Conservation (phyloP, 768 basidiomycete species). For the Suillus tomentosus region DNA sequence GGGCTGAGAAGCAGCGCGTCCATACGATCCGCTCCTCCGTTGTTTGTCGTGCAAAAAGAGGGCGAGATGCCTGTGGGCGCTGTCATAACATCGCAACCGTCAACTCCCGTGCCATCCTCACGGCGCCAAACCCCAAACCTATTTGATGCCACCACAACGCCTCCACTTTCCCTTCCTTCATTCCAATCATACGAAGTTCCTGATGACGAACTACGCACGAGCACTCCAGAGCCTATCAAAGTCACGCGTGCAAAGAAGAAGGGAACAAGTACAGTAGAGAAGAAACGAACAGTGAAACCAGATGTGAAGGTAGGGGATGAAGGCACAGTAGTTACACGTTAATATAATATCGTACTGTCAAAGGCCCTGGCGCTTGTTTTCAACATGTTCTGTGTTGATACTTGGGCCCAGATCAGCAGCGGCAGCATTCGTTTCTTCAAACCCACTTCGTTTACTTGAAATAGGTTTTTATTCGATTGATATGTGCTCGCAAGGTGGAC, state of each 20-base stretch:
- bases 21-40: slow-evolving; percentile 39
- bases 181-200: slow-evolving; percentile 59
- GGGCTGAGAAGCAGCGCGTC: slow-evolving; percentile 45
- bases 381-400: neutral
- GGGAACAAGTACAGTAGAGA: slow-evolving; percentile 50
- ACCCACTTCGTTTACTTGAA: neutral
- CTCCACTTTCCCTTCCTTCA: slow-evolving; percentile 36
- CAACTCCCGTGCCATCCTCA: slow-evolving; percentile 31
- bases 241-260: slow-evolving; percentile 75
- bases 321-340: neutral
- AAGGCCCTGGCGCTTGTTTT: neutral
- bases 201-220: slow-evolving; percentile 49
- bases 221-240: slow-evolving; percentile 70
- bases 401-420: neutral
- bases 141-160: slow-evolving; percentile 36
- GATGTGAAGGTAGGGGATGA: slow-evolving; percentile 11
- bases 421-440: neutral
- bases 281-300: slow-evolving; percentile 57
- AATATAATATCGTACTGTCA: neutral
- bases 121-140: slow-evolving; percentile 26
- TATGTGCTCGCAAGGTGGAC: neutral
- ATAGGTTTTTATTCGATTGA: neutral
- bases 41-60: slow-evolving; percentile 68
- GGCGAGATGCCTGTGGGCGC: slow-evolving; percentile 87
- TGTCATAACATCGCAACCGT: slow-evolving; percentile 24